phyloP scores from a whole-genome alignment of 2,329 filamentous ascomycete genomes.

The Apiospora kogelbergensis region DNA sequence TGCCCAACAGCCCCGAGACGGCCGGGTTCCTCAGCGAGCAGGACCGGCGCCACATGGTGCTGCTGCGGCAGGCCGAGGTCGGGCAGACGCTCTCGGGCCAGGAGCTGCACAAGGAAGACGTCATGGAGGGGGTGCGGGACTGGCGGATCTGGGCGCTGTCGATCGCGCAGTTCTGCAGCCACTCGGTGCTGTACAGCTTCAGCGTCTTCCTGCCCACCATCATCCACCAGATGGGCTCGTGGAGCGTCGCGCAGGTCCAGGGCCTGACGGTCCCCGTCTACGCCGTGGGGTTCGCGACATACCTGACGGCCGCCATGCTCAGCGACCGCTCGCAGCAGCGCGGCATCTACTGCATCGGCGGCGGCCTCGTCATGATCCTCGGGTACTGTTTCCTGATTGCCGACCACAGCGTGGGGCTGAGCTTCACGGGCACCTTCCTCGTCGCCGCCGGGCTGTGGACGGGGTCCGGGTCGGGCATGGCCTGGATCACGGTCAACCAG shows the following conservation, averaged over 20 bases:
- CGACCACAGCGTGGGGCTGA: conserved; percentile 51
- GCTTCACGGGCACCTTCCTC: conserved; percentile 63
- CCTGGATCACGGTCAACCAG: conserved; percentile 53
- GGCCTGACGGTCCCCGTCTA: conserved; percentile 70
- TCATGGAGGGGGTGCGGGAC: conserved; percentile 55
- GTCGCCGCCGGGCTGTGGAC: conserved; percentile 61
- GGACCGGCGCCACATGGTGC: conserved; percentile 39
- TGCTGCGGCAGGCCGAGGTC: conserved; percentile 49
- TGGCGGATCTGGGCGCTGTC: conserved; percentile 65
- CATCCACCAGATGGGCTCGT: conserved; percentile 60
- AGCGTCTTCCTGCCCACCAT: conserved; percentile 70
- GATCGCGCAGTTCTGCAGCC: conserved; percentile 58
- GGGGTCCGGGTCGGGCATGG: conserved; percentile 34
- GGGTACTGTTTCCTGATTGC: conserved; percentile 62
- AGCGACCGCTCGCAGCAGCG: conserved; percentile 59
- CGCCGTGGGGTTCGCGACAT: conserved; percentile 59
- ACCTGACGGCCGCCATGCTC: conserved; percentile 55
- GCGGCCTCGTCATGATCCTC: conserved; percentile 49
- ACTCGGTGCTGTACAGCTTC: conserved; percentile 68
- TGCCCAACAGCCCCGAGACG: conserved; percentile 59
- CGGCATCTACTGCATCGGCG: conserved; percentile 52
- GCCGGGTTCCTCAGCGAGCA: conserved; percentile 56
- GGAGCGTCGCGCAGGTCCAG: conserved; percentile 58
- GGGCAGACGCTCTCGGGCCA: conserved; percentile 21
- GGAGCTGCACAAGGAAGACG: conserved; percentile 47